Percentiles rank a stretch among this genome's conserved stretches.
These are phyloP conservation scores for Termitomyces heimii DNA, from an alignment of 768 basidiomycete genomes.

Conservation along the genomic window DNA sequence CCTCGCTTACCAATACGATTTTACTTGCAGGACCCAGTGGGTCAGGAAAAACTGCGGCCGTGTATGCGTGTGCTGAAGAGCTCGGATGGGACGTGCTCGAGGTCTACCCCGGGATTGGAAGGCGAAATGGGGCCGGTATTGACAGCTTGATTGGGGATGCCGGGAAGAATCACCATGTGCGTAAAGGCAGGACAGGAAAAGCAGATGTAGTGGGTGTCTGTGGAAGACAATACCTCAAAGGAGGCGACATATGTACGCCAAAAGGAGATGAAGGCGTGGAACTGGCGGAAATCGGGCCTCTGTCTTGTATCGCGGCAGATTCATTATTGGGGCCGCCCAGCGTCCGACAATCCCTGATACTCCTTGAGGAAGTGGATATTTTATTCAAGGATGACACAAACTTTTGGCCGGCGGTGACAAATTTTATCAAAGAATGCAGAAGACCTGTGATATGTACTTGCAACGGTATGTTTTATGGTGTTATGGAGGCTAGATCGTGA, in stretches of 20 bases:
- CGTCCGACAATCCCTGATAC: slow-evolving; percentile 79
- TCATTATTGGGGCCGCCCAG: slow-evolving; percentile 15
- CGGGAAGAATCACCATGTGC: slow-evolving; percentile 86
- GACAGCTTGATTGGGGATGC: slow-evolving; percentile 85
- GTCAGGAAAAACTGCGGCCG: slow-evolving; percentile 85
- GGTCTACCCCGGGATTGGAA: slow-evolving; percentile 94
- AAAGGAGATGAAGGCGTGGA: slow-evolving; percentile 3
- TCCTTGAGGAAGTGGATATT: slow-evolving; percentile 95
- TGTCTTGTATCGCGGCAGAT: slow-evolving; percentile 4
- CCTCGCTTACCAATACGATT: slow-evolving; percentile 77
- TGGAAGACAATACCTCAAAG: not conserved
- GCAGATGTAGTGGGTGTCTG: not conserved
- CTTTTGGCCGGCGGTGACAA: slow-evolving; percentile 81
- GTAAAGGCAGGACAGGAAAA: slow-evolving; percentile 20
- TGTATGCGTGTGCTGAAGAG: slow-evolving; percentile 92
- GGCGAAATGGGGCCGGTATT: slow-evolving; percentile 73
- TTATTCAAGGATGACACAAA: slow-evolving; percentile 81
- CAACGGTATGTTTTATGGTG: slow-evolving; percentile 53
- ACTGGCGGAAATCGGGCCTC: slow-evolving; percentile 13
- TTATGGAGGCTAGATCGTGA: not conserved
- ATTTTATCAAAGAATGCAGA: slow-evolving; percentile 76
- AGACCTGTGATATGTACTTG: slow-evolving; percentile 94
- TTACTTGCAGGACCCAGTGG: slow-evolving; percentile 80
- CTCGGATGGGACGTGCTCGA: slow-evolving; percentile 96
- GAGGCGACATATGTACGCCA: not conserved